phyloP scores from a whole-genome alignment of 768 basidiomycete genomes.

The Ephemerocybe angulata region DNA sequence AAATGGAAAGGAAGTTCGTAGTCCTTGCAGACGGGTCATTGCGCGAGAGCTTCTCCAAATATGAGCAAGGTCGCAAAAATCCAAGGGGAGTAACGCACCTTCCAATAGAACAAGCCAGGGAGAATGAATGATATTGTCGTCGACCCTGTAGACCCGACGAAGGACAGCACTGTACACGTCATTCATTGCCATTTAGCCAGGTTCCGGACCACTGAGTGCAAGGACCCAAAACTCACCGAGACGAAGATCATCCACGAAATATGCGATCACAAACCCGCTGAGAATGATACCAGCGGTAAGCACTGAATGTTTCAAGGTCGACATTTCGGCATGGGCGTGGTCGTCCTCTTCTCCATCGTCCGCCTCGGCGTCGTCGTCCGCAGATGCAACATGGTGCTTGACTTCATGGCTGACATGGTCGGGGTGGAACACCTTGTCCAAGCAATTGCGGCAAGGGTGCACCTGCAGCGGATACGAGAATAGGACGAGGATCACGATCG shows the following conservation, averaged over 20 bases:
- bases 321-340: slow-evolving; percentile 60
- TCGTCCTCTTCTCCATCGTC: slow-evolving; percentile 50
- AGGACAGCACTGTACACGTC: slow-evolving; percentile 68
- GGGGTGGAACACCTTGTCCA: slow-evolving; percentile 82
- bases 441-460: slow-evolving; percentile 86
- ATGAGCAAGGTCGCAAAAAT: slow-evolving; percentile 7
- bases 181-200: neutral
- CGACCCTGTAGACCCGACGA: slow-evolving; percentile 95
- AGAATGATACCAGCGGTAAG: slow-evolving; percentile 67
- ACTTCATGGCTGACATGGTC: slow-evolving; percentile 21
- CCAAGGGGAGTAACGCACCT: slow-evolving; percentile 42
- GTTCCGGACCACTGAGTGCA: neutral
- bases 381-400: slow-evolving; percentile 23
- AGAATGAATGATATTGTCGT: slow-evolving; percentile 97
- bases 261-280: slow-evolving; percentile 68
- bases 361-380: slow-evolving; percentile 38
- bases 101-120: slow-evolving; percentile 91
- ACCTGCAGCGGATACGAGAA: slow-evolving; percentile 95
- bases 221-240: slow-evolving; percentile 49
- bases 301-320: slow-evolving; percentile 59
- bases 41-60: slow-evolving; percentile 55
- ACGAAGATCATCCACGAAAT: slow-evolving; percentile 72
- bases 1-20: slow-evolving; percentile 58
- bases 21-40: slow-evolving; percentile 53
- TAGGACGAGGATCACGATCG: slow-evolving; percentile 85